Evolutionary conservation across 2,329 filamentous ascomycete genomes (phyloP), one percentile per base, ranked within the genome.

Genomic region (Pyrenophora tritici-repentis): DNA sequence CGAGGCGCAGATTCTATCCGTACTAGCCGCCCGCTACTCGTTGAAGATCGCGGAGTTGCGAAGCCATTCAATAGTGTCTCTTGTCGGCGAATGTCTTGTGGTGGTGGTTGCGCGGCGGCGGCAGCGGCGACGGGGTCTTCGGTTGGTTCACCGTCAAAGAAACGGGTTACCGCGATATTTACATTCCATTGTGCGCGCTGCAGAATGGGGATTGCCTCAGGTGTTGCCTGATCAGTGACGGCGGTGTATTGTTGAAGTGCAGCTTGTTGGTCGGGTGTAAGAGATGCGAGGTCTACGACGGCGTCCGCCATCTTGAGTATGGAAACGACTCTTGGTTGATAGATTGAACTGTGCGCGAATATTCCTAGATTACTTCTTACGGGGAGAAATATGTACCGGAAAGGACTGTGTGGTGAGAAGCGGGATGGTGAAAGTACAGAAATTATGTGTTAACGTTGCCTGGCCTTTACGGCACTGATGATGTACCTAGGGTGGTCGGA

Each of bases 181-280:
- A 96, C 89, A 70, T 97, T 99, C 94, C 94, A 99, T 79, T 97
- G 88, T 49, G 91, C 96, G 56, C 91, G 82, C 61, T 87, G 84
- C 2, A 99, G 80, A 4, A 99, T 74, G 1, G 90, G 85, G 41
- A 96, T 80, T 2, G 94, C 91, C 50, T 90, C 86, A 36, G 85
- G 81, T 37, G 85, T 73, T 17, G 91, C 87, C 74, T 97, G 91
- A 63, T 92, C 86, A 20, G 94, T 97, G 42, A 99, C 88, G 43
- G 89, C 83, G 13, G 87, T 90, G 74, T 91, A 96, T 68, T 96
- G 93, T 65, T 96, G 87, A 20, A 99, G 83, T 39, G 90, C 88
- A 43, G 87, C 83, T 73, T 91, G 91, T 78, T 97, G 91, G 61
- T 83, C 83, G 57, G 86, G 78, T 42, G 88, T 88, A 68, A 97